Percentiles rank a stretch among this genome's conserved stretches.
These are phyloP conservation scores for Alternaria solani DNA, from an alignment of 2,329 filamentous ascomycete species.

Conservation along the genomic window DNA sequence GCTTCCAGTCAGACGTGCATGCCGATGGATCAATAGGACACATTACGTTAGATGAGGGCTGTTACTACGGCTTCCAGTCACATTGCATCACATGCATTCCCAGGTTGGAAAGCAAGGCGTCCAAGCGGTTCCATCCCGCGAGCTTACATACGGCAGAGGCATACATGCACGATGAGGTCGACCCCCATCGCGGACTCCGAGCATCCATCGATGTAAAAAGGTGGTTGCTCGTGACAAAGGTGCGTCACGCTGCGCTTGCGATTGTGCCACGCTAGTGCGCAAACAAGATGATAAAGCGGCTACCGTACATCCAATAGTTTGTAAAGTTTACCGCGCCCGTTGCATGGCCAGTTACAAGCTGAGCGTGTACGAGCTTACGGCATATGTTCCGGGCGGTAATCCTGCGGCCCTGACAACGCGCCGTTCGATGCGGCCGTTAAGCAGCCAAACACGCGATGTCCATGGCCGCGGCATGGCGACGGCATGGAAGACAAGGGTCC, in stretches of 20 bases:
- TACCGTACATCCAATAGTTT: constrained; percentile 9
- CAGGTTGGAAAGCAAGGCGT: constrained; percentile 8
- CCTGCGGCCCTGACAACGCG: constrained; percentile 26
- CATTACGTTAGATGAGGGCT: constrained; percentile 21
- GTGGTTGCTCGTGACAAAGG: constrained; percentile 5
- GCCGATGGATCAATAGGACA: constrained; percentile 10
- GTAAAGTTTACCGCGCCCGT: constrained; percentile 11
- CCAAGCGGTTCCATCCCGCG: constrained; percentile 35
- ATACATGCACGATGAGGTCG: constrained; percentile 12
- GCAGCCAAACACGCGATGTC: constrained; percentile 26
- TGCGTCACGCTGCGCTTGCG: constrained; percentile 8
- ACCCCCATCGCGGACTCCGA: constrained; percentile 8
- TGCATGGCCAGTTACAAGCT: constrained; percentile 10
- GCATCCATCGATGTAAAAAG: constrained; percentile 6
- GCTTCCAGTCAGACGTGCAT: constrained; percentile 20
- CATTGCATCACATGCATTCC: constrained; percentile 6
- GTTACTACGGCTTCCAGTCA: constrained; percentile 13
- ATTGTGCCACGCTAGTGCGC: constrained; percentile 22
- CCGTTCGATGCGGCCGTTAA: constrained; percentile 33
- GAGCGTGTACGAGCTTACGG: constrained; percentile 29
- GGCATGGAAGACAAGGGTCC: constrained; percentile 15
- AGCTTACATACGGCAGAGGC: constrained; percentile 14
- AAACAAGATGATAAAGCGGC: constrained; percentile 22
- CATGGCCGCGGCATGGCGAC: constrained; percentile 16
- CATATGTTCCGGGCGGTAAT: constrained; percentile 28